A percentile compares a stretch with the other conserved stretches of the same genome.
These are phyloP conservation scores for Colletotrichum tabaci DNA, from an alignment of 2,329 filamentous ascomycete species.

Conservation along the genomic window DNA sequence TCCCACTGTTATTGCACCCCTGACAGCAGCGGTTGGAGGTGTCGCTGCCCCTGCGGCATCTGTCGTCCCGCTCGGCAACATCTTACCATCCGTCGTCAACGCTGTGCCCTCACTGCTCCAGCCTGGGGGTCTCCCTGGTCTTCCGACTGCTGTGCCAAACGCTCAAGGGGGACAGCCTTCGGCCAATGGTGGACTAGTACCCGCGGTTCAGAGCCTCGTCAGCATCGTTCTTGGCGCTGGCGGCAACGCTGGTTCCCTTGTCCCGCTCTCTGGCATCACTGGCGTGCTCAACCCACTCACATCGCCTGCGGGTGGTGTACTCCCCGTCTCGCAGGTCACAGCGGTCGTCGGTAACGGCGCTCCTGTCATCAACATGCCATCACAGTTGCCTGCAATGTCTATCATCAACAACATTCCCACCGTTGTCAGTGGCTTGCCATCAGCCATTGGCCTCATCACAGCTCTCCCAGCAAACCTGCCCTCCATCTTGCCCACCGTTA, in stretches of 20 bases:
- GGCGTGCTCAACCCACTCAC: not conserved
- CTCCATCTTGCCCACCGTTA: not conserved
- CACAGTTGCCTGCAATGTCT: not conserved
- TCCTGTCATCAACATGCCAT: not conserved
- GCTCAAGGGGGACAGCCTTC: conserved; percentile 1
- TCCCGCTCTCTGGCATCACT: not conserved
- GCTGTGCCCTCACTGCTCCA: not conserved
- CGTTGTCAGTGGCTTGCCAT: not conserved
- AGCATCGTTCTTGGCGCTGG: not conserved
- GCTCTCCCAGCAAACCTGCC: not conserved
- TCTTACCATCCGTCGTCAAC: not conserved
- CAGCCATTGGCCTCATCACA: not conserved
- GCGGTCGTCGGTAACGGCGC: not conserved
- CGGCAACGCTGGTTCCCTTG: not conserved
- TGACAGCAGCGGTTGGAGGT: conserved; percentile 1
- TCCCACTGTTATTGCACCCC: not conserved
- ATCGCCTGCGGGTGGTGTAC: not conserved
- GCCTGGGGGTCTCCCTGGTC: not conserved
- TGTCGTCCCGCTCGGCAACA: not conserved
- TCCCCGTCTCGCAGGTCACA: conserved; percentile 4
- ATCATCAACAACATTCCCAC: conserved; percentile 3
- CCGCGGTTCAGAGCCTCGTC: conserved; percentile 3
- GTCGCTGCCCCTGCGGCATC: not conserved
- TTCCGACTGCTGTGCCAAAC: conserved; percentile 1
- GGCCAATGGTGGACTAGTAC: not conserved